Evolutionary conservation across 2,329 filamentous ascomycete species (phyloP), one percentile per base, ranked within the genome.

Genomic region (Monilinia aucupariae): DNA sequence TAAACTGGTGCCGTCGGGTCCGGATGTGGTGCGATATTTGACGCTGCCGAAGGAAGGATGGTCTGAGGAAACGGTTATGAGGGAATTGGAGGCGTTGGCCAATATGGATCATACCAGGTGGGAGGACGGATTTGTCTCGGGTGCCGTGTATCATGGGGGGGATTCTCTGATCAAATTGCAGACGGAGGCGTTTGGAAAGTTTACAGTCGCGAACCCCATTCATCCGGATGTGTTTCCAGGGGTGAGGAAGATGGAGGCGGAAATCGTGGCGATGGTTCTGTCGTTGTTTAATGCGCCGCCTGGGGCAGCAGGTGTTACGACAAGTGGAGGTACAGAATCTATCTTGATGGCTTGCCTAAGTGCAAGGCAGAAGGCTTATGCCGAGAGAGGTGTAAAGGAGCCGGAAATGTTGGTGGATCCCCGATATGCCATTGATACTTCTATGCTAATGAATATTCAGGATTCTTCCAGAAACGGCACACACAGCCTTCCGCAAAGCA

Each of bases 181-280:
- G 79, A 90, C 90, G 7, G 91, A 97, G 74, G 93, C 94, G 0
- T 97, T 93, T 80, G 89, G 90, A 68, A 89, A 90, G 76, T 99
- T 99, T 75, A 93, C 92, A 58, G 94, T 99, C 37, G 85, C 92
- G 47, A 99, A 99, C 76, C 94, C 94, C 3, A 94, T 99, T 69
- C 94, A 99, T 75, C 94, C 94, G 8, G 94, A 99, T 77, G 93
- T 99, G 50, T 99, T 99, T 78, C 94, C 94, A 20, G 94, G 93
- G 34, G 92, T 99, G 59, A 83, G 94, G 71, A 99, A 99, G 84
- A 99, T 99, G 94, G 94, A 99, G 80, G 93, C 94, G 51, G 94
- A 99, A 79, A 81, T 99, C 66, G 94, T 99, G 59, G 89, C 92
- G 68, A 99, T 99, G 93, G 92, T 96, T 37, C 79, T 96, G 65